Evolutionary conservation across 768 basidiomycete genomes (phyloP), one percentile per base, ranked within the genome.

Genomic region (Collybiopsis confluens): DNA sequence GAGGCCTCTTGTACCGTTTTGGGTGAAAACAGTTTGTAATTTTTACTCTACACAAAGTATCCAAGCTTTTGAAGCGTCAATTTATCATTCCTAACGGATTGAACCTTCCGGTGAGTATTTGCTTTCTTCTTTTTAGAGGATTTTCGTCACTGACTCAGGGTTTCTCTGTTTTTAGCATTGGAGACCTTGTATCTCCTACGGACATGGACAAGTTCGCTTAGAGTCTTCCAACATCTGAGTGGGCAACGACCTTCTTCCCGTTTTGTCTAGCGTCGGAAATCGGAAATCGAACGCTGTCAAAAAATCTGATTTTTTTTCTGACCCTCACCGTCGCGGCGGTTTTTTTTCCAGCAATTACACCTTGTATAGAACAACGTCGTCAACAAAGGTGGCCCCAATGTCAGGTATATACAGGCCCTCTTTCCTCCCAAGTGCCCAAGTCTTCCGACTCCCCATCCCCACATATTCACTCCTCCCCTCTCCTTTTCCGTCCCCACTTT

Each of bases 161-260:
- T 33, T 33, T 33, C 13, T 33, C 5, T 33, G n/a, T 33, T 33
- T 33, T 33, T 13, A 33, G 30, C 5, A 33, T 33, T 33, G 13
- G 13, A 33, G n/a, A n/a, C n/a, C n/a, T n/a, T 33, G 30, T 13
- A 33, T 13, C 6, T 13, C 30, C 13, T 33, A 33, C 30, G 5
- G 30, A 13, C 30, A n/a, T n/a, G n/a, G n/a, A n/a, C n/a, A n/a
- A n/a, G n/a, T n/a, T 33, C 6, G 13, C 30, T 33, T 13, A 5
- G 30, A 33, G 30, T 33, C 30, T 33, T 33, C 5, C 13, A 5
- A 6, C 13, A 33, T 33, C 13, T 33, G 6, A 33, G 13, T 33
- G 30, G 13, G 30, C 30, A 6, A 33, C 45, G 35, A 48, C 47
- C 47, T 48, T 48, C 47, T 48, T 48, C 47, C 47, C 20, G 10